Base-by-base conservation (phyloP, 495 filamentous ascomycete species). In the Penicillium roqueforti region DNA sequence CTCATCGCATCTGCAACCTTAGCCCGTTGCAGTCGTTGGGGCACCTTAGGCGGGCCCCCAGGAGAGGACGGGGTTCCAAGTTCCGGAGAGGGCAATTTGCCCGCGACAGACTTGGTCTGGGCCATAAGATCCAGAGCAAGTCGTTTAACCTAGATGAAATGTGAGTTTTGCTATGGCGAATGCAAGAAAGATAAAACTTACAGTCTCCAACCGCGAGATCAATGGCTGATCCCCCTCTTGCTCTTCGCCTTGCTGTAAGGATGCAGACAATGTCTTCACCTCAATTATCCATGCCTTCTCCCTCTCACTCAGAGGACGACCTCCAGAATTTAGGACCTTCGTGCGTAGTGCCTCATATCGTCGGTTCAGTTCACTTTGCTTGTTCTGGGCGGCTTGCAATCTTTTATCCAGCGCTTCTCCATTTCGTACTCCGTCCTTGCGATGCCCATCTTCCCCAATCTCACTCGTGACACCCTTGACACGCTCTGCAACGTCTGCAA, bases 281-380 rank as follows among this genome's bases (percentile, higher is more conserved):
- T 92, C 88, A 5, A 76, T 75, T 1, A 80, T 61, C 83, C 84
- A 92, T 0, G 80, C 76, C 63, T 73, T 80, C 63, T 92, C 88
- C 65, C 83, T 87, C 51, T 87, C 84, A 66, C 86, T 91, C 34
- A 95, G 70, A 49, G 87, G 81, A 10, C 81, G 76, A 19, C 79
- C 83, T 16, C 72, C 76, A 9, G 72, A 70, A 60, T 80, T 80
- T 36, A 76, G 70, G 32, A 89, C 71, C 60, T 78, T 86, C 59
- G 73, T 80, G 34, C 80, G 75, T 48, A 96, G 56, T 3, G 68
- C 73, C 51, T 92, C 87, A 63, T 89, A 80, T 42, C 88, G 75
- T 47, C 74, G 64, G 8, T 74, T 70, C 16, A 95, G 76, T 25
- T 81, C 65, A 23, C 76, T 64, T 43, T 91, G 87, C 51, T 70